phyloP scores from a whole-genome alignment of 306 rosid species.

The Vigna mungo region DNA sequence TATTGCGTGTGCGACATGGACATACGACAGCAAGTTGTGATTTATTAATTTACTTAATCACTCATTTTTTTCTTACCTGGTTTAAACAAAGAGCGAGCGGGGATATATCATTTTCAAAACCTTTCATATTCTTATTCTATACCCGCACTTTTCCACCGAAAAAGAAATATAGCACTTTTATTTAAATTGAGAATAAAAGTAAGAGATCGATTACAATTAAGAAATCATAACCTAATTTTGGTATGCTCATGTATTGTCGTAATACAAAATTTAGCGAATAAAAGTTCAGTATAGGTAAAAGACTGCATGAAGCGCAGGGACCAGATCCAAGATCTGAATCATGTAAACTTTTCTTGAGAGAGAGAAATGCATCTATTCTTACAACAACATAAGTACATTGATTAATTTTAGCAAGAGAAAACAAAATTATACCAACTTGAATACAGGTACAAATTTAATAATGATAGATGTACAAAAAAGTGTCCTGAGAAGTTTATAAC shows the following conservation, averaged over 20 bases:
- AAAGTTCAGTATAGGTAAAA: not conserved
- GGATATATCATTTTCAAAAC: no score
- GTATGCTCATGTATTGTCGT: not conserved
- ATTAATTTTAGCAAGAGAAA: not conserved
- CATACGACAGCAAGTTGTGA: no score
- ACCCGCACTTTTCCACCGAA: not conserved
- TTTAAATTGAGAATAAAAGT: not conserved
- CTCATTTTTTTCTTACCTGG: no score
- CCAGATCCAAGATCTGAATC: conserved; percentile 39
- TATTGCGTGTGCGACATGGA: no score
- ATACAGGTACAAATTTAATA: not conserved
- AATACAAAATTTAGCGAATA: not conserved
- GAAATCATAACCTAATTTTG: not conserved
- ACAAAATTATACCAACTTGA: not conserved
- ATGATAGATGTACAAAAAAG: not conserved
- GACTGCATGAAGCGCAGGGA: not conserved
- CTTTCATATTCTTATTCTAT: not conserved
- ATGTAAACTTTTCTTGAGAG: conserved; percentile 11
- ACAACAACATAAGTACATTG: not conserved
- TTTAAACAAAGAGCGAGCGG: no score
- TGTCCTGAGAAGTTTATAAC: not conserved
- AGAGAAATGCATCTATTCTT: conserved; percentile 1
- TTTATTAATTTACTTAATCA: no score
- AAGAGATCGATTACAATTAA: not conserved
- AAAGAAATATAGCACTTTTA: not conserved